Percentiles rank a stretch among this genome's conserved stretches.
These are phyloP conservation scores for Dactylellina leptospora DNA, from an alignment of 2,329 filamentous ascomycete genomes.

Conservation along the genomic window DNA sequence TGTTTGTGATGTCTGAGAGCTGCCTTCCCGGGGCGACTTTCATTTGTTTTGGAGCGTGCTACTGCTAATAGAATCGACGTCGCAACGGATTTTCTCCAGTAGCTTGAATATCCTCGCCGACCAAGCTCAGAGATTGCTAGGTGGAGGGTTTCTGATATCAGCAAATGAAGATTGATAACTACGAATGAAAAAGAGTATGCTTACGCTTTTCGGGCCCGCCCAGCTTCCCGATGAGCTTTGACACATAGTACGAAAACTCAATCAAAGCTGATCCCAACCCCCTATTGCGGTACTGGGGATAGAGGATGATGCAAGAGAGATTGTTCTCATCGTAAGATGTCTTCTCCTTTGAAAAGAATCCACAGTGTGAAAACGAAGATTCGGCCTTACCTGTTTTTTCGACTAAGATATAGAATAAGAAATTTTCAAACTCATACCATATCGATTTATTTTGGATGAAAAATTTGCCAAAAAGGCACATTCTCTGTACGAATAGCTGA, in stretches of 20 bases:
- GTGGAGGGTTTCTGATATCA: not conserved
- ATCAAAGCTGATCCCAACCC: constrained; percentile 89
- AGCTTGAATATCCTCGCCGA: constrained; percentile 55
- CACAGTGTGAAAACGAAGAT: constrained; percentile 71
- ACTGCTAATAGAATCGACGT: constrained; percentile 26
- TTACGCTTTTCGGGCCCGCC: constrained; percentile 87
- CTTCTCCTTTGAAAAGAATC: constrained; percentile 99
- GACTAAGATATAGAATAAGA: constrained; percentile 92
- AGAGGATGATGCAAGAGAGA: constrained; percentile 92
- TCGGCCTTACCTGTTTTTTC: constrained; percentile 67
- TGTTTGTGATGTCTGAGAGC: too few relatives aligned
- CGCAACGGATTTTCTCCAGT: constrained; percentile 60
- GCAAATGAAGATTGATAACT: too few relatives aligned
- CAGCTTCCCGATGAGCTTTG: constrained; percentile 79
- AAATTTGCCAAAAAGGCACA: constrained; percentile 94
- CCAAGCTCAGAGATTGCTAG: constrained; percentile 56
- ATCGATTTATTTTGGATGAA: constrained; percentile 98
- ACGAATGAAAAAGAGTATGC: too few relatives aligned
- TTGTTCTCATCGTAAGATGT: constrained; percentile 99
- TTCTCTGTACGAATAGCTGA: constrained; percentile 88
- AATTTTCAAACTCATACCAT: constrained; percentile 94
- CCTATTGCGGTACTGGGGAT: constrained; percentile 92
- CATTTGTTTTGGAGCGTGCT: not conserved
- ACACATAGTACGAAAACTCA: constrained; percentile 91
- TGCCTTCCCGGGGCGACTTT: too few relatives aligned